Evolutionary conservation across 2,329 filamentous ascomycete genomes (phyloP).

Genomic region (Leptodontidium sp.): DNA sequence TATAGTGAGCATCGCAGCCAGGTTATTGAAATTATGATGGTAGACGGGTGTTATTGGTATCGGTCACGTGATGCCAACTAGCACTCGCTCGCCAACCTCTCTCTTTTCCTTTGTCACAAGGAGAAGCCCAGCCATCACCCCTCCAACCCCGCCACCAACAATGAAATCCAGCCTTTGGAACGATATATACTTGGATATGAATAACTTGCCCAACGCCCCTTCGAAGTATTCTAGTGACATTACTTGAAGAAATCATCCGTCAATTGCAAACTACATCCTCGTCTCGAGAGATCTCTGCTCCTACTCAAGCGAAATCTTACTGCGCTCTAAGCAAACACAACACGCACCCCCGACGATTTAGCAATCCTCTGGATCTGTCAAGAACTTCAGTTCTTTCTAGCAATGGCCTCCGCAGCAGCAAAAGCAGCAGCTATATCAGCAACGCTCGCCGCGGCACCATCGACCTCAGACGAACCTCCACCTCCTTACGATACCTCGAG

Average conservation of each 20-base stretch:
- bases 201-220: background rate
- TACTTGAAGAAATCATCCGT: background rate
- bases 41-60: too few species aligned
- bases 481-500: constrained; percentile 29
- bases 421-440: constrained; percentile 15
- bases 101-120: background rate
- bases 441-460: background rate
- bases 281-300: background rate
- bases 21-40: too few species aligned
- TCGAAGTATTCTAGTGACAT: background rate
- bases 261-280: background rate
- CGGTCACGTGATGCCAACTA: background rate
- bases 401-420: constrained; percentile 19
- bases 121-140: constrained; percentile 13
- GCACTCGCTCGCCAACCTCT: background rate
- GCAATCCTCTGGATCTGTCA: background rate
- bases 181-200: background rate
- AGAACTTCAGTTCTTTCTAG: background rate
- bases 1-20: too few species aligned
- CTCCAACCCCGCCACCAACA: constrained; percentile 18
- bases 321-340: background rate
- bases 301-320: background rate
- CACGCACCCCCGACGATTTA: background rate
- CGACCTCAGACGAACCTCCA: constrained; percentile 30
- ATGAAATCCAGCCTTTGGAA: background rate